phyloP scores from a whole-genome alignment of 129 eudicot species.

The Logfia minima region DNA sequence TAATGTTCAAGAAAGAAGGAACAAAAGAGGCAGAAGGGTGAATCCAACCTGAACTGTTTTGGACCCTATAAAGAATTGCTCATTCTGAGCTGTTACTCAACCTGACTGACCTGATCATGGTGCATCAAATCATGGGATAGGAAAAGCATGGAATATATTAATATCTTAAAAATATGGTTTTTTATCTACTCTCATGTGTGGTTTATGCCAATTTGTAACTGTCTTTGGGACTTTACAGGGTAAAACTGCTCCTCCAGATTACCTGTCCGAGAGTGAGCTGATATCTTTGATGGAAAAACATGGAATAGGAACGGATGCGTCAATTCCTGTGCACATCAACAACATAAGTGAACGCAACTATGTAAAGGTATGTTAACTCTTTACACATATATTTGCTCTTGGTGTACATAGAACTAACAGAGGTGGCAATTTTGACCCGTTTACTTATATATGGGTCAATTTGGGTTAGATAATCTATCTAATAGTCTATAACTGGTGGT shows the following conservation, averaged over 20 bases:
- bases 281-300: conserved; percentile 89
- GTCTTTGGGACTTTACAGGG: conserved; percentile 50
- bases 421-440: neutral
- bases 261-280: conserved; percentile 83
- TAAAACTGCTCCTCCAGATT: conserved; percentile 81
- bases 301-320: conserved; percentile 97
- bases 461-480: neutral
- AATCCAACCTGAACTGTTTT: neutral
- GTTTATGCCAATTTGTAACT: conserved; percentile 9
- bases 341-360: conserved; percentile 95
- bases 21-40: neutral
- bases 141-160: too few species aligned
- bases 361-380: conserved; percentile 61
- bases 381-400: neutral
- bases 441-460: neutral
- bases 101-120: neutral
- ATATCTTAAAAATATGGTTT: too few species aligned
- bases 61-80: neutral
- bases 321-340: conserved; percentile 91
- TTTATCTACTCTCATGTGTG: neutral
- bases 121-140: neutral
- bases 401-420: neutral
- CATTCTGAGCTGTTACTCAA: neutral
- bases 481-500: neutral
- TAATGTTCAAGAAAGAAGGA: neutral